These are phyloP conservation scores for Cryphonectria naterciae DNA, from an alignment of 2,329 filamentous ascomycete genomes.

Conservation along the genomic window DNA sequence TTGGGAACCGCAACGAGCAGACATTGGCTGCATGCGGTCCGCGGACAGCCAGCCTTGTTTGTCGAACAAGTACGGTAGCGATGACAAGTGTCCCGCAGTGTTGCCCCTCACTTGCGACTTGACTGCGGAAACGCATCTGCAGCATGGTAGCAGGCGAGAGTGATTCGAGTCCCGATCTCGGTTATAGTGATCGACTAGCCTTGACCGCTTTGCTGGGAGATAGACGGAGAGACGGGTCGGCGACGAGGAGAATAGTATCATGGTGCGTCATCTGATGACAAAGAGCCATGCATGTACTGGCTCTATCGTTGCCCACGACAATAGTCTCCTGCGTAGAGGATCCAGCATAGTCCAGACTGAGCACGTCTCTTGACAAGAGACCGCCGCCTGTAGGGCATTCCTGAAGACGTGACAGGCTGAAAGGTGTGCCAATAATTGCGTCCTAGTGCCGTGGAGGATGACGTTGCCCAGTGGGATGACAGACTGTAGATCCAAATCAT, in stretches of 20 bases:
- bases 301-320: not conserved
- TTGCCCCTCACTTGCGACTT: not conserved
- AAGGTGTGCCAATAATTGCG: not conserved
- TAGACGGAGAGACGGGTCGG: not conserved
- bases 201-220: not conserved
- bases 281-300: not conserved
- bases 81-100: not conserved
- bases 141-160: not conserved
- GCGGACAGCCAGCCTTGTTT: not conserved
- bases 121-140: not conserved
- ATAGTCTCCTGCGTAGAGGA: not conserved
- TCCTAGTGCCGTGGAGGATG: conserved; percentile 3
- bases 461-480: conserved; percentile 5
- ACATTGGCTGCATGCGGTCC: not conserved
- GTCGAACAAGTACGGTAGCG: conserved; percentile 3
- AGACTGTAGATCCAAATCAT: not conserved
- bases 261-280: not conserved
- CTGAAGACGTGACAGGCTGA: not conserved
- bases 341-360: not conserved
- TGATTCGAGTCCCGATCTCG: too few relatives aligned
- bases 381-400: not conserved
- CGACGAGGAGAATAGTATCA: conserved; percentile 2
- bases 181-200: not conserved
- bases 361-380: not conserved
- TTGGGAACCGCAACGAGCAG: not conserved